Conservation (phyloP, 139 green algal species). For the Auxenochlorella pyrenoidosa region DNA sequence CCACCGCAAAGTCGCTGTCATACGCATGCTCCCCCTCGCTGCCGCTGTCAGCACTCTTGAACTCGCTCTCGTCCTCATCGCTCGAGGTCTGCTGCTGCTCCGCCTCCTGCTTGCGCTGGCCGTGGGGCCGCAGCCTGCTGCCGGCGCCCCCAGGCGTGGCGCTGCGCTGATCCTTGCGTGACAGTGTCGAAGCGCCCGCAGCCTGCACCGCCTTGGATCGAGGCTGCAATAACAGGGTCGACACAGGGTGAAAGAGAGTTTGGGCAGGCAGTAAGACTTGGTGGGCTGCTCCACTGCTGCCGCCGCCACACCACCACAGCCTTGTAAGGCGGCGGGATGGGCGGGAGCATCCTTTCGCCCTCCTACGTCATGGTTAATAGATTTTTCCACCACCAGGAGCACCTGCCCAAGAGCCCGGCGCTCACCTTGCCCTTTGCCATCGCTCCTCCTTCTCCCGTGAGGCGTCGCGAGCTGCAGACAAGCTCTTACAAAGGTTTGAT, state of each 20-base stretch:
- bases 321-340: too few relatives aligned
- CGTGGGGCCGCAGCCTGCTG: neutral
- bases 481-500: too few relatives aligned
- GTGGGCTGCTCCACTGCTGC: neutral
- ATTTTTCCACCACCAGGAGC: too few relatives aligned
- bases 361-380: too few relatives aligned
- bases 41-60: neutral
- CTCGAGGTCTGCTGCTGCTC: neutral
- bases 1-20: neutral
- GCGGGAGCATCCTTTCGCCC: too few relatives aligned
- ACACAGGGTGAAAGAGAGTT: neutral
- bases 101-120: too few relatives aligned
- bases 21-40: neutral
- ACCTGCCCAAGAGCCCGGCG: too few relatives aligned
- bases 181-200: neutral
- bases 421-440: too few relatives aligned
- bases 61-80: neutral
- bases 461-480: too few relatives aligned
- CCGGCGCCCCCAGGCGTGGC: neutral
- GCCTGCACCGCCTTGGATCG: neutral
- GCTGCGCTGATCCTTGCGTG: neutral
- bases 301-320: too few relatives aligned
- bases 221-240: neutral
- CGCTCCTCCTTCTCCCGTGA: too few relatives aligned
- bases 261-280: neutral